Percentiles rank a stretch among this genome's conserved stretches.
These are phyloP conservation scores for Zygotorulaspora mrakii DNA, from an alignment of 1,139 yeast genomes.

Conservation along the genomic window DNA sequence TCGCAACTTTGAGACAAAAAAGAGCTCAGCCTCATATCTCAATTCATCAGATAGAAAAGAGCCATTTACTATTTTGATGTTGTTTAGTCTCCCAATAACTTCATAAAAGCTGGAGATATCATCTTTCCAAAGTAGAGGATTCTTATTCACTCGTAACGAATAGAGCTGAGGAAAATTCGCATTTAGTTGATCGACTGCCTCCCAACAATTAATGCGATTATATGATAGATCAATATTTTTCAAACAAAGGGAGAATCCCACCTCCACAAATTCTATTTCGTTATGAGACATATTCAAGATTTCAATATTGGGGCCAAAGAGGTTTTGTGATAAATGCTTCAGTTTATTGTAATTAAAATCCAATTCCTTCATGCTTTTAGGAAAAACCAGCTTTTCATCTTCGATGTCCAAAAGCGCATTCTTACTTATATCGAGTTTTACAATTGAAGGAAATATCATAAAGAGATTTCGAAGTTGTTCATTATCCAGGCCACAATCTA, in stretches of 20 bases:
- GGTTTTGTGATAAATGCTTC: slow-evolving; percentile 5
- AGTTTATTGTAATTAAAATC: slow-evolving; percentile 13
- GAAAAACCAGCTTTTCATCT: slow-evolving; percentile 28
- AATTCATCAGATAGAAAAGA: slow-evolving; percentile 45
- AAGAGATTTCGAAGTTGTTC: slow-evolving; percentile 37
- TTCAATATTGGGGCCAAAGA: slow-evolving; percentile 2
- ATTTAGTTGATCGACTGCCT: slow-evolving; percentile 44
- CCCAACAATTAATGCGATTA: slow-evolving; percentile 41
- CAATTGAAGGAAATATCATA: slow-evolving; percentile 44
- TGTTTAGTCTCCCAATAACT: slow-evolving; percentile 49
- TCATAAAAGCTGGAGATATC: slow-evolving; percentile 34
- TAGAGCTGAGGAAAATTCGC: slow-evolving; percentile 40
- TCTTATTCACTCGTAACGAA: slow-evolving; percentile 48
- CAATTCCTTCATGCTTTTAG: slow-evolving; percentile 24
- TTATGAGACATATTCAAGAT: slow-evolving; percentile 13
- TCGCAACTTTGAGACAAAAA: slow-evolving; percentile 53
- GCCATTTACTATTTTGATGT: slow-evolving; percentile 53
- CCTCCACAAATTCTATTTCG: neutral
- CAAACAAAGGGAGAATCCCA: slow-evolving; percentile 1
- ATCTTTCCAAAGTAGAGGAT: slow-evolving; percentile 47
- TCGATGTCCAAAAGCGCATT: slow-evolving; percentile 40
- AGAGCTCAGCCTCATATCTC: slow-evolving; percentile 63
- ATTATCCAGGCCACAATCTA: slow-evolving; percentile 38
- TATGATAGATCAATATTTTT: slow-evolving; percentile 17
- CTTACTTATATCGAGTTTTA: slow-evolving; percentile 46